Conservation (phyloP, 495 filamentous ascomycete species). For the Polyplosphaeria fusca region DNA sequence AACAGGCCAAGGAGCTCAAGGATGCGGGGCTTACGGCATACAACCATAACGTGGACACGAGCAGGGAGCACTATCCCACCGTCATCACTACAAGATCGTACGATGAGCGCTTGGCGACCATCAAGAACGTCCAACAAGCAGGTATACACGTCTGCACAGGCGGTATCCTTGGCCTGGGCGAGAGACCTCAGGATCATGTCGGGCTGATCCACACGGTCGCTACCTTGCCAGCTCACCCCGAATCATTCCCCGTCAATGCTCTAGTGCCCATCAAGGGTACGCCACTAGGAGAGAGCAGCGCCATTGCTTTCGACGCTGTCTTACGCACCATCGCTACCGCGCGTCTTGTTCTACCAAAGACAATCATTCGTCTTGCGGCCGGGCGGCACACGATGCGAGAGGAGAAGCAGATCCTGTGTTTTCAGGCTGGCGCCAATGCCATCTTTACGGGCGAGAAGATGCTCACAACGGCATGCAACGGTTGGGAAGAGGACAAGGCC, state of each 20-base stretch:
- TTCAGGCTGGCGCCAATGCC: slow-evolving; percentile 81
- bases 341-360: slow-evolving; percentile 70
- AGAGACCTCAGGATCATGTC: slow-evolving; percentile 69
- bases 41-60: slow-evolving; percentile 87
- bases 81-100: slow-evolving; percentile 79
- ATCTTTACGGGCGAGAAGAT: slow-evolving; percentile 91
- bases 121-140: slow-evolving; percentile 71
- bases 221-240: slow-evolving; percentile 72
- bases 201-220: slow-evolving; percentile 74
- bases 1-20: slow-evolving; percentile 73
- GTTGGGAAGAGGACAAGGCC: slow-evolving; percentile 77
- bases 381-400: slow-evolving; percentile 73
- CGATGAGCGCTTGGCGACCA: slow-evolving; percentile 74
- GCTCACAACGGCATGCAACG: slow-evolving; percentile 82
- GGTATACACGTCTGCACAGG: slow-evolving; percentile 84
- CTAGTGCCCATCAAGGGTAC: slow-evolving; percentile 84
- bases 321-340: slow-evolving; percentile 78
- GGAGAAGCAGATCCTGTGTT: slow-evolving; percentile 80
- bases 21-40: slow-evolving; percentile 83
- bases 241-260: slow-evolving; percentile 81
- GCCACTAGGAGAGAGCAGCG: slow-evolving; percentile 66
- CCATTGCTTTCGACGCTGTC: slow-evolving; percentile 66
- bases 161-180: slow-evolving; percentile 76
- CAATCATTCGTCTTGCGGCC: slow-evolving; percentile 78
- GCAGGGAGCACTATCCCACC: slow-evolving; percentile 76